Evolutionary conservation across 2,329 filamentous ascomycete species (phyloP).

Genomic region (Chaetomiaceae sp.): DNA sequence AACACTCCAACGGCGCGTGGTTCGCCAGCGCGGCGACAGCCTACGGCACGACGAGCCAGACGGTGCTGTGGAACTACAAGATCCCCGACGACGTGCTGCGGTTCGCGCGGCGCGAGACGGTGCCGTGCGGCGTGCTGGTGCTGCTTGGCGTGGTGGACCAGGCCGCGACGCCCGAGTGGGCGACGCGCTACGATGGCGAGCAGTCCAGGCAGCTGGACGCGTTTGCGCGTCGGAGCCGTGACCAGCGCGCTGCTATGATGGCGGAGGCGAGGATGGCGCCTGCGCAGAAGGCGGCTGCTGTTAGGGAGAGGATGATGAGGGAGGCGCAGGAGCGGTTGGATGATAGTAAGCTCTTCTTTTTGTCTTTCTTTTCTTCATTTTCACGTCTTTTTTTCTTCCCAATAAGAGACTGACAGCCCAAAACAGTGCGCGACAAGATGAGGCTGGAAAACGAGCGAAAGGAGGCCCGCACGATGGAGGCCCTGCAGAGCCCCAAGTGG

Average conservation of each 20-base stretch:
- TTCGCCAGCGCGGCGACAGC: slow-evolving; percentile 54
- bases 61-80: slow-evolving; percentile 56
- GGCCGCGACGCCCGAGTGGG: slow-evolving; percentile 51
- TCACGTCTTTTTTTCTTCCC: no score
- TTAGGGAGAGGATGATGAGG: slow-evolving; percentile 36
- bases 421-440: slow-evolving; percentile 38
- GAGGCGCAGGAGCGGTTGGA: slow-evolving; percentile 43
- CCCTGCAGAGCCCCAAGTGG: slow-evolving; percentile 51
- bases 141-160: slow-evolving; percentile 47
- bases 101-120: slow-evolving; percentile 47
- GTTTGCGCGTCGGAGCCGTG: slow-evolving; percentile 34
- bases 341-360: slow-evolving; percentile 36
- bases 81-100: slow-evolving; percentile 49
- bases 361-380: not conserved
- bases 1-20: slow-evolving; percentile 46
- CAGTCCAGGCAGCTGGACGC: slow-evolving; percentile 34
- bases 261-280: slow-evolving; percentile 43
- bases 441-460: slow-evolving; percentile 38
- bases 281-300: slow-evolving; percentile 38
- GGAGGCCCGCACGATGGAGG: slow-evolving; percentile 45
- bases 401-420: not conserved
- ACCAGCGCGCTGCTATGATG: slow-evolving; percentile 38
- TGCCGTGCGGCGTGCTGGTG: slow-evolving; percentile 57
- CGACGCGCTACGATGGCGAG: slow-evolving; percentile 37
- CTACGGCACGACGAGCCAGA: slow-evolving; percentile 48